Percentiles rank a stretch among this genome's conserved stretches.
These are phyloP conservation scores for Benincasa hispida DNA, from an alignment of 306 rosid genomes.

Conservation along the genomic window DNA sequence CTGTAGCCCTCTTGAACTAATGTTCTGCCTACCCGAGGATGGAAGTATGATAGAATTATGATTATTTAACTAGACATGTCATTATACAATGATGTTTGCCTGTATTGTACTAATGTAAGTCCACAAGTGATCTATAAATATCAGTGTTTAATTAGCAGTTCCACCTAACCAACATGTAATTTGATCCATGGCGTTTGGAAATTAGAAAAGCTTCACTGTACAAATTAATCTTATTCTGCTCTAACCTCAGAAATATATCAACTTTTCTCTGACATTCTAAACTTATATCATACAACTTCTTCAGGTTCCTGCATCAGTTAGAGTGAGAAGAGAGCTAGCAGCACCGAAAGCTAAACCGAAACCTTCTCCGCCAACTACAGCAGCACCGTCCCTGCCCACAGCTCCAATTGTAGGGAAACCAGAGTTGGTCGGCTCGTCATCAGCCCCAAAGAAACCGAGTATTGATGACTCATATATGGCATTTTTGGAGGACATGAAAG, in stretches of 20 bases:
- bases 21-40: neutral
- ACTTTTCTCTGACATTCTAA: neutral
- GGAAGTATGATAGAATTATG: neutral
- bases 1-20: neutral
- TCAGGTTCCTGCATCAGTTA: constrained; percentile 96
- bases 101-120: neutral
- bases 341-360: constrained; percentile 60
- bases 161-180: neutral
- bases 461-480: constrained; percentile 75
- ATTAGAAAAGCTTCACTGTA: neutral
- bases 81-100: neutral
- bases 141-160: neutral
- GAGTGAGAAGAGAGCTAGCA: constrained; percentile 82
- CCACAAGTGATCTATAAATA: neutral
- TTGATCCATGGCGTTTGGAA: neutral
- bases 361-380: constrained; percentile 31
- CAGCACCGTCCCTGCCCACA: constrained; percentile 22
- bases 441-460: constrained; percentile 45
- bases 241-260: neutral
- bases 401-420: constrained; percentile 43
- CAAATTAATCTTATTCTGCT: neutral
- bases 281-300: neutral
- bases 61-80: too few relatives aligned
- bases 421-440: constrained; percentile 34
- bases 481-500: constrained; percentile 89